A percentile compares a stretch with the other conserved stretches of the same genome.
These are phyloP conservation scores for Flaveria ramosissima DNA, from an alignment of 129 eudicot species.

Conservation along the genomic window DNA sequence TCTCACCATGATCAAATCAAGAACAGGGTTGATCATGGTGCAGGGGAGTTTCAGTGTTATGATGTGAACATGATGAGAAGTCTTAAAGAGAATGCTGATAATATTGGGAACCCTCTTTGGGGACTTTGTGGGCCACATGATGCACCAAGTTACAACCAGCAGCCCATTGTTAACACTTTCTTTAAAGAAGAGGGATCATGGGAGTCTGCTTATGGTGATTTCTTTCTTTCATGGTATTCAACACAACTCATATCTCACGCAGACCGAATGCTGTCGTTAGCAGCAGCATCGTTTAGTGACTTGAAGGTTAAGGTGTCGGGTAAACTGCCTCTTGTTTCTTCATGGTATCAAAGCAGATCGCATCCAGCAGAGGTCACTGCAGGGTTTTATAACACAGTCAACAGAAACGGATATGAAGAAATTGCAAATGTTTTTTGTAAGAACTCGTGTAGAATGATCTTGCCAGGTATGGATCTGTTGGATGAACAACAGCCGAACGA, in stretches of 20 bases:
- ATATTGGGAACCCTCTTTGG: conserved; percentile 69
- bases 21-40: conserved; percentile 37
- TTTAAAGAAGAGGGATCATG: conserved; percentile 75
- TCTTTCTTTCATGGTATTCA: conserved; percentile 93
- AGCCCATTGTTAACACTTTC: conserved; percentile 57
- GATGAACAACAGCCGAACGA: conserved; percentile 59
- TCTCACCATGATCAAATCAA: conserved; percentile 43
- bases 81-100: conserved; percentile 61
- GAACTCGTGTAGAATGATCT: conserved; percentile 51
- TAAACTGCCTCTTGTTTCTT: conserved; percentile 65
- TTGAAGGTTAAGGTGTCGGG: conserved; percentile 46
- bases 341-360: conserved; percentile 63
- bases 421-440: conserved; percentile 49
- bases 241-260: conserved; percentile 58
- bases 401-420: conserved; percentile 64
- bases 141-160: conserved; percentile 57
- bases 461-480: conserved; percentile 77
- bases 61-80: conserved; percentile 63
- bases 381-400: conserved; percentile 69
- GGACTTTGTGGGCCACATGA: conserved; percentile 93
- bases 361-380: conserved; percentile 83
- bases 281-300: conserved; percentile 53
- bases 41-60: conserved; percentile 90
- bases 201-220: conserved; percentile 81
- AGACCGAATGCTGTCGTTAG: conserved; percentile 68